Evolutionary conservation across 2,329 filamentous ascomycete genomes (phyloP).

Genomic region (Colletotrichum liriopes): DNA sequence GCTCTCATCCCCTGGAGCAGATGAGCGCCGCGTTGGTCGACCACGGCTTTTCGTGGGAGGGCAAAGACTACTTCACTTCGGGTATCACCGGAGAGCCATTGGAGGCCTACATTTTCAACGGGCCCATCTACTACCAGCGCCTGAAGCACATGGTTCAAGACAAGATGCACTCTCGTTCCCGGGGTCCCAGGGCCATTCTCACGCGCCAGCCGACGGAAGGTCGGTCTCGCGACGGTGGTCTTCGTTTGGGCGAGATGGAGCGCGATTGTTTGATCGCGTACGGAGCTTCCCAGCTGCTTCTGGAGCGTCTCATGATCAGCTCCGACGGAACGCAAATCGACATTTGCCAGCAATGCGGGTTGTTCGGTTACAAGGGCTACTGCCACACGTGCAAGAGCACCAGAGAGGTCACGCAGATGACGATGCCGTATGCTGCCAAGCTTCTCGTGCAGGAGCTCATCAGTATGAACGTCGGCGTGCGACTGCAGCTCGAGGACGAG

Average conservation of each 20-base stretch:
- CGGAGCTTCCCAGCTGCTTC: conserved; percentile 90
- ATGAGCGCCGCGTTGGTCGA: conserved; percentile 89
- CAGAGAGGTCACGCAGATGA: conserved; percentile 89
- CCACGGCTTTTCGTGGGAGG: conserved; percentile 95
- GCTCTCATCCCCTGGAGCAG: conserved; percentile 87
- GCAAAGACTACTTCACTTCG: conserved; percentile 96
- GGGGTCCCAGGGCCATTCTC: conserved; percentile 90
- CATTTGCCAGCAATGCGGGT: conserved; percentile 92
- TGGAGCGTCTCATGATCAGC: conserved; percentile 95
- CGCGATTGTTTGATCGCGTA: conserved; percentile 98
- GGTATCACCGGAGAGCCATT: conserved; percentile 95
- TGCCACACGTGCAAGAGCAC: conserved; percentile 94
- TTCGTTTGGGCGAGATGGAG: conserved; percentile 98
- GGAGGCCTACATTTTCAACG: conserved; percentile 97
- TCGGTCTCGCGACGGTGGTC: conserved; percentile 90
- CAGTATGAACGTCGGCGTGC: conserved; percentile 98
- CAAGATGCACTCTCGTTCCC: conserved; percentile 97
- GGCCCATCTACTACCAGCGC: conserved; percentile 99
- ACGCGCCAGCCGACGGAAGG: conserved; percentile 97
- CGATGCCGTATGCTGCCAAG: conserved; percentile 97
- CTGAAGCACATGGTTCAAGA: conserved; percentile 99
- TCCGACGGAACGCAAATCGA: conserved; percentile 93
- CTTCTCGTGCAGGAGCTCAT: conserved; percentile 95
- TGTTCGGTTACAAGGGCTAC: conserved; percentile 96
- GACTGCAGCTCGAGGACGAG: conserved; percentile 92